Percentiles rank a stretch among this genome's conserved stretches.
These are phyloP conservation scores for Coprinopsis strossmayeri DNA, from an alignment of 768 basidiomycete species.

Conservation along the genomic window DNA sequence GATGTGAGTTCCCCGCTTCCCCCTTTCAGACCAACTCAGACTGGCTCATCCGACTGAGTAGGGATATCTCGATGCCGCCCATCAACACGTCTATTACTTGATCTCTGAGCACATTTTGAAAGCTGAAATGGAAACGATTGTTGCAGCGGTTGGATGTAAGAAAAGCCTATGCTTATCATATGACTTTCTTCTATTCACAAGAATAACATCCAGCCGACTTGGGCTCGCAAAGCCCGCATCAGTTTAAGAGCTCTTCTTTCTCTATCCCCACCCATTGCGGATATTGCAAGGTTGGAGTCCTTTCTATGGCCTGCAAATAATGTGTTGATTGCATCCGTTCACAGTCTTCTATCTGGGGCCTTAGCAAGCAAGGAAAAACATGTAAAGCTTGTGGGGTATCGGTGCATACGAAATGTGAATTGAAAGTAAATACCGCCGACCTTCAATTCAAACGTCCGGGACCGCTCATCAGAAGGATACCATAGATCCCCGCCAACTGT, in stretches of 20 bases:
- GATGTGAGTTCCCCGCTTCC: constrained; percentile 34
- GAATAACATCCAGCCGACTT: constrained; percentile 51
- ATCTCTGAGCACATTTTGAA: constrained; percentile 52
- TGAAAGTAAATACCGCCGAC: constrained; percentile 49
- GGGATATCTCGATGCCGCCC: constrained; percentile 58
- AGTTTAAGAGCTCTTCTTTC: constrained; percentile 81
- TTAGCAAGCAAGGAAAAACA: constrained; percentile 82
- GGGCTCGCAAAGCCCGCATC: constrained; percentile 63
- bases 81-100: constrained; percentile 48
- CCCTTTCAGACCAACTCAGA: neutral
- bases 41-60: constrained; percentile 19
- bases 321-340: constrained; percentile 10
- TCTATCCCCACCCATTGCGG: constrained; percentile 79
- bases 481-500: constrained; percentile 8
- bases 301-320: neutral
- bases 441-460: neutral
- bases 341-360: constrained; percentile 81
- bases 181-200: no score
- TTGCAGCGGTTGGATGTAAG: constrained; percentile 58
- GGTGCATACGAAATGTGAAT: constrained; percentile 80
- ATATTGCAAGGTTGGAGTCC: constrained; percentile 71
- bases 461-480: neutral
- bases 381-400: constrained; percentile 73
- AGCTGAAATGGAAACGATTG: constrained; percentile 60
- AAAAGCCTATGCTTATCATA: neutral